Base-by-base conservation (phyloP, 2,329 filamentous ascomycete species). In the Pseudophaeomoniella oleicola region DNA sequence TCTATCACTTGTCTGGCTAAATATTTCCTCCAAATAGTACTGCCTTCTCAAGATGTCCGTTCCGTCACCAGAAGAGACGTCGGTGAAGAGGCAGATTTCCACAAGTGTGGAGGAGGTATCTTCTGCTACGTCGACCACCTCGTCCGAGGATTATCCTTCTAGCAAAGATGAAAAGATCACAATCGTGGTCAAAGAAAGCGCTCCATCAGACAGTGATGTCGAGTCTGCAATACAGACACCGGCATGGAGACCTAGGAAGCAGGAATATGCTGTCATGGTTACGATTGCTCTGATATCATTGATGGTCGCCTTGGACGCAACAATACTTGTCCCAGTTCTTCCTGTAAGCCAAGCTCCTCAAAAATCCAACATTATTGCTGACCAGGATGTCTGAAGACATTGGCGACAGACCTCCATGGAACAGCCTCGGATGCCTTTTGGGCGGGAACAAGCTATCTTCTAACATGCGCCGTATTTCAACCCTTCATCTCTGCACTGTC, bases 291-390 rank as follows among this genome's bases (percentile, higher is more conserved):
- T 66, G 18, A 49, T 66, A 30, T 60, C 63, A 4, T 56, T 67
- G 45, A 62, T 67, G 54, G 66, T 69, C 30, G 58, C 61, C 3
- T 57, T 69, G 29, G 63, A 70, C 44, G 58, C 61, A 9, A 66
- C 64, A 0, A 59, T 68, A 19, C 48, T 69, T 30, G 62, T 65
- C 4, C 54, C 64, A 5, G 52, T 60, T 1, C 43, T 69, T 27
- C 60, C 66, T 11, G 62, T 64, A 50, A 35, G 53, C 49, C 32
- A 32, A 19, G 30, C 30, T 36, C 2, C 14, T n/a, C 3, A 5
- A 15, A 2, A 37, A 30, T 22, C n/a, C 14, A 4, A 11, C 10
- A 19, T 6, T 5, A 19, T 37, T 32, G 9, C 41, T 45, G 14
- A 49, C 2, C 4, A 15, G 0, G n/a, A n/a, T n/a, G n/a, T n/a